Percentiles rank a stretch among this genome's conserved stretches.
Conservation (phyloP, 352 stramenopile genomes). For the Pythium dissimile region DNA sequence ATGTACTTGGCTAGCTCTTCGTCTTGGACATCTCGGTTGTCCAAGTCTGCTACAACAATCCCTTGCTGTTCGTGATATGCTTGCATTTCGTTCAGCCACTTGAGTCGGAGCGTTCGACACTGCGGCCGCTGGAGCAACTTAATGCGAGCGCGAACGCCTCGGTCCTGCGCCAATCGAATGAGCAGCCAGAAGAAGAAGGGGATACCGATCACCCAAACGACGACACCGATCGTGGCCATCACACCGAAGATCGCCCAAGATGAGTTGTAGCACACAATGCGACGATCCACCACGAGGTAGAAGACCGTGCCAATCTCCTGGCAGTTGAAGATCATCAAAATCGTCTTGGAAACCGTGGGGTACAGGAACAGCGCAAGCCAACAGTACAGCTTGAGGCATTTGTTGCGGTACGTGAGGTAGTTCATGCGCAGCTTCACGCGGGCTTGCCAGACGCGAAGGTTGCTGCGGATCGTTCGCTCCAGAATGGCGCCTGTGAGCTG, state of each 20-base stretch:
- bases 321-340: slow-evolving; percentile 78
- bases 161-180: slow-evolving; percentile 63
- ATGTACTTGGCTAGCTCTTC: slow-evolving; percentile 73
- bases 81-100: slow-evolving; percentile 63
- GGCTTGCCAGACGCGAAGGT: slow-evolving; percentile 74
- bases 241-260: slow-evolving; percentile 63
- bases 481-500: slow-evolving; percentile 44
- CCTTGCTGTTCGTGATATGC: slow-evolving; percentile 42
- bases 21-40: slow-evolving; percentile 52
- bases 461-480: slow-evolving; percentile 64
- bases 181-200: slow-evolving; percentile 76
- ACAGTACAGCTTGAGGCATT: slow-evolving; percentile 75
- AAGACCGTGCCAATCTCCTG: slow-evolving; percentile 57
- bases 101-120: slow-evolving; percentile 35
- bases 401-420: slow-evolving; percentile 78
- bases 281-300: slow-evolving; percentile 64
- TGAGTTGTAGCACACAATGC: slow-evolving; percentile 67
- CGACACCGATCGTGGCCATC: slow-evolving; percentile 47
- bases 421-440: slow-evolving; percentile 81
- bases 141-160: slow-evolving; percentile 44
- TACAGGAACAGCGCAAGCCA: slow-evolving; percentile 78
- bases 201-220: slow-evolving; percentile 71
- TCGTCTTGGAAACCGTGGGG: slow-evolving; percentile 72
- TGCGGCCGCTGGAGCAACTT: slow-evolving; percentile 42
- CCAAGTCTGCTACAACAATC: slow-evolving; percentile 50